Percentiles rank a stretch among this genome's conserved stretches.
phyloP scores from a whole-genome alignment of 192 early-diverging fungal species.

The Backusella macrospora region DNA sequence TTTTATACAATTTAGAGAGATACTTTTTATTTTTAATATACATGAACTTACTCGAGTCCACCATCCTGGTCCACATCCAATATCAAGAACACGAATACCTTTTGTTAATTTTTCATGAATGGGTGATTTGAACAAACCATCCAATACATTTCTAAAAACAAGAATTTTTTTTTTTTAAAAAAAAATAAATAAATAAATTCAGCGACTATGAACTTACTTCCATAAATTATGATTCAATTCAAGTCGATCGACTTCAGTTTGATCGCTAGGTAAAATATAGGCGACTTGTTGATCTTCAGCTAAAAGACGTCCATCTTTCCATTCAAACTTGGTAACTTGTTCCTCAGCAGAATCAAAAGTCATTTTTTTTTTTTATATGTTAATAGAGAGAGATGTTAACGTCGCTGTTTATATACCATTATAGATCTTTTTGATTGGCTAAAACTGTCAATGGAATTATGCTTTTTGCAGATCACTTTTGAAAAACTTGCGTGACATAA shows the following conservation, averaged over 20 bases:
- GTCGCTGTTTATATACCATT: neutral
- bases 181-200: too few relatives aligned
- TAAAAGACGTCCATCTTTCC: constrained; percentile 24
- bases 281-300: constrained; percentile 19
- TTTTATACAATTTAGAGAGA: too few relatives aligned
- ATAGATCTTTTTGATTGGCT: neutral
- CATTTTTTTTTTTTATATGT: neutral
- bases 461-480: neutral
- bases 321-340: constrained; percentile 1
- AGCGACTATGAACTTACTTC: too few relatives aligned
- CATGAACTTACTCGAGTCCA: constrained; percentile 33
- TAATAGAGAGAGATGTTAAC: neutral
- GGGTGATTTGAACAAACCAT: constrained; percentile 31
- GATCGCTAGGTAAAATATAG: constrained; percentile 39
- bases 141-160: constrained; percentile 7
- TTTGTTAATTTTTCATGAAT: constrained; percentile 30
- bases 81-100: constrained; percentile 38
- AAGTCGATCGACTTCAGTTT: constrained; percentile 30
- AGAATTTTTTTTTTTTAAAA: neutral
- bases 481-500: too few relatives aligned
- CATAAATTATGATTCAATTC: constrained; percentile 34
- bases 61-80: constrained; percentile 44
- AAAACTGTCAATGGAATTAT: neutral
- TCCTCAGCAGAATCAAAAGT: neutral
- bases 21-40: neutral